Percentiles rank a stretch among this genome's conserved stretches.
phyloP scores from a whole-genome alignment of 805 yeast genomes.

The Metschnikowia drakensbergensis region DNA sequence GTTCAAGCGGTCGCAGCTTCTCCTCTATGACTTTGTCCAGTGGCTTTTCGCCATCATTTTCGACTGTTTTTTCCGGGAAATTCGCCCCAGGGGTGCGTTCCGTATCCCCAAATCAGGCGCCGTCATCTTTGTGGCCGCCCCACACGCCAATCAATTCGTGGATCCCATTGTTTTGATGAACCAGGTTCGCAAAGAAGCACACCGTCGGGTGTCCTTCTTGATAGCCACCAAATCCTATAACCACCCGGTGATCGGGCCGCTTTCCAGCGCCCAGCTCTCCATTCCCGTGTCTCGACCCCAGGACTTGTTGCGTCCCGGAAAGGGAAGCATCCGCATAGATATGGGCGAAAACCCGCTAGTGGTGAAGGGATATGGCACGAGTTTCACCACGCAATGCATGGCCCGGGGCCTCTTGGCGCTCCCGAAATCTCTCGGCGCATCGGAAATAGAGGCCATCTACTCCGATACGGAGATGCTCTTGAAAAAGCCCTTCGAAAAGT shows the following conservation, averaged over 20 bases:
- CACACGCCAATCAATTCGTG: constrained; percentile 94
- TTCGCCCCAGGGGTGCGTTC: constrained; percentile 83
- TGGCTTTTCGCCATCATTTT: constrained; percentile 50
- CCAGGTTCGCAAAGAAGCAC: constrained; percentile 64
- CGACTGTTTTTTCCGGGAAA: constrained; percentile 80
- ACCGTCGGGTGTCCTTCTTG: constrained; percentile 71
- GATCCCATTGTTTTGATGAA: constrained; percentile 78
- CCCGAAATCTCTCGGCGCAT: constrained; percentile 74
- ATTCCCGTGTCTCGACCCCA: constrained; percentile 94
- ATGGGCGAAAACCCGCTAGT: constrained; percentile 48
- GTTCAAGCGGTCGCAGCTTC: constrained; percentile 12
- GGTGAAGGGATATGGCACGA: constrained; percentile 63
- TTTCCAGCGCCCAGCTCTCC: constrained; percentile 72
- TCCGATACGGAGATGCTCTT: constrained; percentile 69
- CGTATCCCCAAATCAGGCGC: constrained; percentile 70
- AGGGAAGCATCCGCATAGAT: constrained; percentile 61
- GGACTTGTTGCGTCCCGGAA: constrained; percentile 67
- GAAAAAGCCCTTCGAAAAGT: constrained; percentile 64
- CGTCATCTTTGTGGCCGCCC: constrained; percentile 90
- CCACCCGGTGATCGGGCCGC: constrained; percentile 62
- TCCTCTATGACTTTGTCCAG: constrained; percentile 47
- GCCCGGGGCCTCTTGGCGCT: constrained; percentile 68
- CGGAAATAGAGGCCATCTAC: constrained; percentile 61
- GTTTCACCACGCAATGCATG: constrained; percentile 60
- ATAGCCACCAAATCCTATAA: constrained; percentile 80